A percentile compares a stretch with the other conserved stretches of the same genome.
Conservation (phyloP, 805 yeast genomes). For the Saturnispora sanitii region DNA sequence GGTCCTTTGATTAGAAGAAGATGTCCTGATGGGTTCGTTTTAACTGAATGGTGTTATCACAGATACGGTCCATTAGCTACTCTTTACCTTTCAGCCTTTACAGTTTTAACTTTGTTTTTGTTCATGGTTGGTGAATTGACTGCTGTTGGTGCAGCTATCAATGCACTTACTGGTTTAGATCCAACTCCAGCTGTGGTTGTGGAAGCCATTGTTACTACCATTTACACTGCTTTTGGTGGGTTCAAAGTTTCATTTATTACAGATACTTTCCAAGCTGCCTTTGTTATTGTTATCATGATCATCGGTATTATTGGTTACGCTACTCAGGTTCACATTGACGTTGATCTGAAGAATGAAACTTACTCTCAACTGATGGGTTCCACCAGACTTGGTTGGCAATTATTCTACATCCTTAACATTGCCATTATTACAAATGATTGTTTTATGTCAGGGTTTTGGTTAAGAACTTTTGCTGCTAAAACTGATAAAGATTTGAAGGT, state of each 20-base stretch:
- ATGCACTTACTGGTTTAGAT: conserved; percentile 65
- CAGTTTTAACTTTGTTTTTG: conserved; percentile 74
- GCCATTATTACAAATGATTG: conserved; percentile 88
- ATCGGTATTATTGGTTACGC: conserved; percentile 77
- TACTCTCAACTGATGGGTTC: conserved; percentile 56
- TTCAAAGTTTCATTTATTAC: conserved; percentile 82
- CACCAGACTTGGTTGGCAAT: conserved; percentile 79
- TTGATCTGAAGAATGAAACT: conserved; percentile 51
- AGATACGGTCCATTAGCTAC: conserved; percentile 69
- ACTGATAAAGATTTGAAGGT: conserved; percentile 64
- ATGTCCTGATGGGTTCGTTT: conserved; percentile 84
- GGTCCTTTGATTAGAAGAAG: conserved; percentile 72
- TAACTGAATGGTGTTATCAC: conserved; percentile 89
- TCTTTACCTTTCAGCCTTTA: conserved; percentile 67
- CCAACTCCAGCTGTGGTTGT: conserved; percentile 76
- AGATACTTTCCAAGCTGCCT: conserved; percentile 73
- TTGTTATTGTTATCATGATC: conserved; percentile 56
- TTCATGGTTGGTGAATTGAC: conserved; percentile 84
- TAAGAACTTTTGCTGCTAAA: conserved; percentile 83
- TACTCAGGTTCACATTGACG: conserved; percentile 48
- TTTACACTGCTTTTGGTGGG: conserved; percentile 84
- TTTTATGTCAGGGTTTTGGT: conserved; percentile 89
- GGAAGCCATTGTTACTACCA: conserved; percentile 78
- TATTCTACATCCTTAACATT: conserved; percentile 70
- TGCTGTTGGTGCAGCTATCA: conserved; percentile 68